Evolutionary conservation across 1,284 basidiomycete genomes (phyloP), one percentile per base, ranked within the genome.

Genomic region (Trichosporon coremiiforme): DNA sequence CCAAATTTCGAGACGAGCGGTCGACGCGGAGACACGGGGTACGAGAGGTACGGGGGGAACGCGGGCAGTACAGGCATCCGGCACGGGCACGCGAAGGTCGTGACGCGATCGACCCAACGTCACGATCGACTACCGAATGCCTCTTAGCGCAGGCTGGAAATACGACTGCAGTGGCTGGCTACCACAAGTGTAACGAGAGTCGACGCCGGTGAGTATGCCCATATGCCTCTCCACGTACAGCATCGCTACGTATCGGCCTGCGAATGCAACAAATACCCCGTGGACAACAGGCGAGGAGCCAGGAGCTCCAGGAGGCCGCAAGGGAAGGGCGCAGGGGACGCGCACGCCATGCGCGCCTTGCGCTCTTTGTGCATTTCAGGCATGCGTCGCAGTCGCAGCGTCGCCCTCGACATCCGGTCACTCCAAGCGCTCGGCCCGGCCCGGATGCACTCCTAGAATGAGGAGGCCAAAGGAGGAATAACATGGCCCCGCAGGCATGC

Each of bases 21-120:
- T n/a, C n/a, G n/a, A 53, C 20, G 47, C 47, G n/a, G 47, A 20
- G 47, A 53, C 47, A 45, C 41, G 41, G n/a, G 47, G 47, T 1
- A 47, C 45, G 12, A 2, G n/a, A n/a, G n/a, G n/a, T n/a, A n/a
- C n/a, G 10, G 15, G 41, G 6, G 47, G 47, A 17, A 47, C 45
- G 12, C 45, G 45, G n/a, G 4, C 45, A n/a, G 17, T 6, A 5
- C 15, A n/a, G n/a, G n/a, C n/a, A n/a, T n/a, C n/a, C n/a, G 15
- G 45, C 45, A 47, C 45, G 45, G 45, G 45, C 45, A 53, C 47
- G 47, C 47, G n/a, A 22, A 53, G 47, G 47, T 53, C 47, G 47
- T 53, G 47, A 53, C 47, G 47, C 47, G 47, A 20, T 53, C 20
- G 20, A 8, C 15, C 45, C 15, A 47, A n/a, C 47, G 47, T 53